Base-by-base conservation (phyloP, 495 filamentous ascomycete species). In the Podospora pseudoanserina region DNA sequence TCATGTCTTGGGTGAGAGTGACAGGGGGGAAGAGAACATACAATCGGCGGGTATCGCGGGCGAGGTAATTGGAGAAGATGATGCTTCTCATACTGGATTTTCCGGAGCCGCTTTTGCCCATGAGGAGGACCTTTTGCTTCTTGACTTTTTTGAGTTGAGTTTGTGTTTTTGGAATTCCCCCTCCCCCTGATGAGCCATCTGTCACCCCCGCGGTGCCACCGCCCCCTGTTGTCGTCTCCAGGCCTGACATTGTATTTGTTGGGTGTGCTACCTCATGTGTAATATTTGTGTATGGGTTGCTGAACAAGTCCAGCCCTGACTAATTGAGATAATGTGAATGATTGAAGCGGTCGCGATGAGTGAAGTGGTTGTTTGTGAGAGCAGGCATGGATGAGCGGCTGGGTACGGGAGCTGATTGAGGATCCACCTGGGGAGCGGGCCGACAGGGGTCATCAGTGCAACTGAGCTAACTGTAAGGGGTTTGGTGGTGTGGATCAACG, bases 71-170 rank as follows among this genome's bases (percentile, higher is more conserved):
- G 81, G 90, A 94, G 80, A 99, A 99, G 72, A 99, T 96, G 73
- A 99, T 98, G 66, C 90, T 93, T 64, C 96, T 87, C 95, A 99
- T 99, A 61, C 93, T 97, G 34, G 94, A 97, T 78, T 99, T 99
- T n/a, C 95, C 95, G n/a, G 94, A 96, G 67, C 95, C 95, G 70
- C 91, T 94, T 82, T 97, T 97, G 69, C 95, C 95, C 94, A 87
- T 87, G 63, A 87, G 77, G 6, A 87, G 78, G 28, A 87, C 84
- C 77, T 87, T 87, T 75, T 87, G 86, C 79, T 86, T 87, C 80
- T 87, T 87, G 23, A 85, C 82, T 69, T 87, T 87, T 70, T 82
- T 84, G 32, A 84, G 78, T 65, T 84, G 80, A 64, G 72, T 70
- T 18, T 68, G 62, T 44, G 70, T 64, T 5, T 65, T 67, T 19